These are phyloP conservation scores for Cladosporium sp. DNA, from an alignment of 2,329 filamentous ascomycete species.

Conservation along the genomic window DNA sequence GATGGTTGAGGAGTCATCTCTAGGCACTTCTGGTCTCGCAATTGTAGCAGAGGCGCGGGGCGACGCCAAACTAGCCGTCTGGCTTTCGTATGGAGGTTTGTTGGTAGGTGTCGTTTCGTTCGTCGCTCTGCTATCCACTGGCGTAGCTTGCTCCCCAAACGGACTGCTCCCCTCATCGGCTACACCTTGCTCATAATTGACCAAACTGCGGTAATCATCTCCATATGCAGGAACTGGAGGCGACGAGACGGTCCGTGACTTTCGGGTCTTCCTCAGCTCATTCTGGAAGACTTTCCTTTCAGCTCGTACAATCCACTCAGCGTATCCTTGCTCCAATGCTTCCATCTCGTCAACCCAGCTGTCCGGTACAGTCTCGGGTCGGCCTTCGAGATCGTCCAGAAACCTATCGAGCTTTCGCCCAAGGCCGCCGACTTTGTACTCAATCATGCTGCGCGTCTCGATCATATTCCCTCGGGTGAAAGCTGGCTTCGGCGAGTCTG, in stretches of 20 bases:
- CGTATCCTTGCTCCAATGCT: constrained; percentile 69
- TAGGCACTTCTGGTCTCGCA: background rate
- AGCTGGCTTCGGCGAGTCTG: background rate
- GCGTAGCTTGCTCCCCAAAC: background rate
- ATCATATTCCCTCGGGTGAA: constrained; percentile 23
- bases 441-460: constrained; percentile 53
- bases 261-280: constrained; percentile 38
- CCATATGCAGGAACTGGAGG: background rate
- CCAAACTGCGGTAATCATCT: background rate
- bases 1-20: constrained; percentile 4
- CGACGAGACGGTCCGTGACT: background rate
- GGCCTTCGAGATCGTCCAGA: constrained; percentile 81
- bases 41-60: background rate
- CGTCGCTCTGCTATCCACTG: background rate
- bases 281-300: constrained; percentile 69
- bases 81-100: background rate
- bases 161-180: background rate
- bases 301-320: constrained; percentile 74
- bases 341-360: constrained; percentile 87
- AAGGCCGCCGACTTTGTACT: constrained; percentile 63
- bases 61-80: background rate
- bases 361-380: constrained; percentile 78
- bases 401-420: constrained; percentile 76
- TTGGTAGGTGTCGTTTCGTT: background rate
- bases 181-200: background rate